Percentiles rank a stretch among this genome's conserved stretches.
Evolutionary conservation across 345 rosid genomes (phyloP).

Genomic region (Brassica cretica): DNA sequence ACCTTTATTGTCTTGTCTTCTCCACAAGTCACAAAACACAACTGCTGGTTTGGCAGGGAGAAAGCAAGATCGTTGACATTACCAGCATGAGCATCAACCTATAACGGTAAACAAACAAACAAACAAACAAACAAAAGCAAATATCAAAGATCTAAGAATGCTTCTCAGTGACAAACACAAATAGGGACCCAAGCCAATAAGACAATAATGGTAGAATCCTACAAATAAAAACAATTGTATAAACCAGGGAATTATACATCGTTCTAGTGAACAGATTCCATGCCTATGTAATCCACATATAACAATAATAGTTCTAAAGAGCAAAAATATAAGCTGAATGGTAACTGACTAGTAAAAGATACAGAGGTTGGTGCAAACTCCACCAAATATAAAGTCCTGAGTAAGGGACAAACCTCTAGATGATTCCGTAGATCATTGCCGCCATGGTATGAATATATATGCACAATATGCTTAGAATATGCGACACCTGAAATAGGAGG

Average conservation of each 20-base stretch:
- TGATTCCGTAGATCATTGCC: conserved; percentile 50
- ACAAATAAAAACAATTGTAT: background rate
- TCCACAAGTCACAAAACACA: conserved; percentile 64
- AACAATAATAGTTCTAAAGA: background rate
- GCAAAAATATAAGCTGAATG: conserved; percentile 1
- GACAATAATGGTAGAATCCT: conserved; percentile 10
- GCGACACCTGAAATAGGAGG: conserved; percentile 62
- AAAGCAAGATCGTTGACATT: conserved; percentile 74
- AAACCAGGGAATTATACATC: background rate
- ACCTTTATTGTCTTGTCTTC: conserved; percentile 76
- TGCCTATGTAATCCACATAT: conserved; percentile 10
- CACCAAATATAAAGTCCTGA: conserved; percentile 30
- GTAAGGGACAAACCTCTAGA: conserved; percentile 49
- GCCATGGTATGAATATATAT: conserved; percentile 60
- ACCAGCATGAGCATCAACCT: conserved; percentile 73
- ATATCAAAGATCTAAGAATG: conserved; percentile 8
- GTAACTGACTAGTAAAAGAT: conserved; percentile 15
- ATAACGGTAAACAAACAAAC: conserved; percentile 8
- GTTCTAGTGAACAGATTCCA: background rate
- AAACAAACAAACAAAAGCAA: background rate
- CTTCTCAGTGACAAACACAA: conserved; percentile 5
- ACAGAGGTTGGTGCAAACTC: background rate
- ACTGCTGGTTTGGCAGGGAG: conserved; percentile 62
- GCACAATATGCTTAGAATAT: conserved; percentile 78
- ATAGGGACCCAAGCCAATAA: background rate